Conservation (phyloP, 768 basidiomycete species). For the Podaxis sp. region DNA sequence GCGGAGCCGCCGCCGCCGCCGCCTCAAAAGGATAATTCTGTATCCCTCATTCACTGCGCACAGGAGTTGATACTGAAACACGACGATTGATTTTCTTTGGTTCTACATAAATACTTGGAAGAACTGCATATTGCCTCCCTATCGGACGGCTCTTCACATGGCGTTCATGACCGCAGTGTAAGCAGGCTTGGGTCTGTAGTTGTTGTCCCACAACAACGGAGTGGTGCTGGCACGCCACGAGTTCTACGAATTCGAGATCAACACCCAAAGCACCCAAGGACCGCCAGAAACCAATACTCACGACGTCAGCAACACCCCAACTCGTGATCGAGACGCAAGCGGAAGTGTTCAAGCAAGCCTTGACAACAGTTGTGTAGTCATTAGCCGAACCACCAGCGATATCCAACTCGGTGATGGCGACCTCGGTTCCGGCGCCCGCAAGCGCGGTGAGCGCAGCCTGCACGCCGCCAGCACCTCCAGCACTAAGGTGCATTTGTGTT, state of each 20-base stretch:
- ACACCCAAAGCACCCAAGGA: neutral
- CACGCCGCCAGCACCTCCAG: slow-evolving; percentile 28
- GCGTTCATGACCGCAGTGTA: slow-evolving; percentile 25
- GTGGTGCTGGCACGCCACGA: slow-evolving; percentile 26
- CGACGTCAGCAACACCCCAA: slow-evolving; percentile 51
- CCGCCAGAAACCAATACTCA: slow-evolving; percentile 20
- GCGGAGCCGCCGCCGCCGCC: neutral
- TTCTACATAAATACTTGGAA: neutral
- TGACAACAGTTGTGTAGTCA: slow-evolving; percentile 45
- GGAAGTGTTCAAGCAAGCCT: slow-evolving; percentile 44
- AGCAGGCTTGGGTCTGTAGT: slow-evolving; percentile 27
- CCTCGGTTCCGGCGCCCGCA: slow-evolving; percentile 42
- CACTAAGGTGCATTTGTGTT: slow-evolving; percentile 46
- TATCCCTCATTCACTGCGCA: neutral
- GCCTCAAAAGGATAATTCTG: neutral
- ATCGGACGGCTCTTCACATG: slow-evolving; percentile 2
- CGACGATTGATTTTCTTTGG: slow-evolving; percentile 1
- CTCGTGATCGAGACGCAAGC: slow-evolving; percentile 46
- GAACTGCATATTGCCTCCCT: neutral
- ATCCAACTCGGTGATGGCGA: slow-evolving; percentile 52
- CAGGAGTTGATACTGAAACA: neutral
- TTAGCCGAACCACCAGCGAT: slow-evolving; percentile 36
- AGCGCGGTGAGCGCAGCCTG: slow-evolving; percentile 44
- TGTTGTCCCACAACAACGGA: slow-evolving; percentile 29
- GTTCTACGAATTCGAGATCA: slow-evolving; percentile 19